phyloP scores from a whole-genome alignment of 495 filamentous ascomycete species.

The Chaetomium cochliodes region DNA sequence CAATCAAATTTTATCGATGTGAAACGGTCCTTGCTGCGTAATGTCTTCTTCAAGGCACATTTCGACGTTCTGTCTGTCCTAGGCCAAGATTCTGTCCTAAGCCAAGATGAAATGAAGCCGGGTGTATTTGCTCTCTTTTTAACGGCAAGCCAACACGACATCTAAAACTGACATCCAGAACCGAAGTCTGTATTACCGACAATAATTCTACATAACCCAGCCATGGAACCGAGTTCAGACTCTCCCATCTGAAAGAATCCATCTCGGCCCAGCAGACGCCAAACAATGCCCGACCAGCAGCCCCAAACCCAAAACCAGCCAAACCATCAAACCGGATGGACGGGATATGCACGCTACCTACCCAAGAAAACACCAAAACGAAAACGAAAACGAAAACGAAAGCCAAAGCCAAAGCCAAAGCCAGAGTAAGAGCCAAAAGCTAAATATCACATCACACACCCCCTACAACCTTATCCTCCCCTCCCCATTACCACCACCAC shows the following conservation, averaged over 20 bases:
- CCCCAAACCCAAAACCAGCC: background rate
- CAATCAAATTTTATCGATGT: background rate
- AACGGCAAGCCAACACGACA: no score
- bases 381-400: background rate
- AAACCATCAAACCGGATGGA: background rate
- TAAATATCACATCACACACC: background rate
- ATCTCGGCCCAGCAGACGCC: conserved; percentile 5
- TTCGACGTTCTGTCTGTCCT: no score
- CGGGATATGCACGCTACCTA: background rate
- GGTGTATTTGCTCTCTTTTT: no score
- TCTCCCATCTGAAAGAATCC: background rate
- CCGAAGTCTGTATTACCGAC: background rate
- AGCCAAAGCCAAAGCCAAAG: no score
- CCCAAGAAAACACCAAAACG: background rate
- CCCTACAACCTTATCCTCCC: conserved; percentile 30
- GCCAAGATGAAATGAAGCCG: no score
- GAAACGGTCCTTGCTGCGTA: no score
- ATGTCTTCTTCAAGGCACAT: no score
- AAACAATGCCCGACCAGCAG: conserved; percentile 7
- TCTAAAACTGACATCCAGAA: no score
- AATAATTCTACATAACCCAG: background rate
- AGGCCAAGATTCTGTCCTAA: no score
- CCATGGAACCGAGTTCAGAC: no score
- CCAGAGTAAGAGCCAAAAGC: no score
- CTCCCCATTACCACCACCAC: conserved; percentile 11